phyloP scores from a whole-genome alignment of 78 protist genomes.

The Guillardia theta region DNA sequence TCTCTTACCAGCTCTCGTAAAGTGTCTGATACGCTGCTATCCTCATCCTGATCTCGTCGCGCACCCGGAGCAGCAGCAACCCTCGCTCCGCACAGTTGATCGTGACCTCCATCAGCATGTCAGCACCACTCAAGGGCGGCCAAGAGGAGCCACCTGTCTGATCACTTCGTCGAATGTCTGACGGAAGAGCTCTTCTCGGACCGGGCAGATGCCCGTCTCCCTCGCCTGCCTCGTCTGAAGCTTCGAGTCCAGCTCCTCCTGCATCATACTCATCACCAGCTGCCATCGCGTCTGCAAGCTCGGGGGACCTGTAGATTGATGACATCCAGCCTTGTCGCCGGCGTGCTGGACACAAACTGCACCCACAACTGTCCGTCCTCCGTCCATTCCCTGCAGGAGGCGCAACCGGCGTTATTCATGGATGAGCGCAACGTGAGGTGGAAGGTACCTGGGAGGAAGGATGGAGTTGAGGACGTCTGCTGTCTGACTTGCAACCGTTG shows the following conservation, averaged over 20 bases:
- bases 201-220: slow-evolving; percentile 88
- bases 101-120: too few relatives aligned
- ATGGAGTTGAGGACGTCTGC: slow-evolving; percentile 83
- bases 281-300: too few relatives aligned
- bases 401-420: too few relatives aligned
- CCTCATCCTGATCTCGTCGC: slow-evolving; percentile 88
- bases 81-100: slow-evolving; percentile 90
- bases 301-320: too few relatives aligned
- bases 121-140: too few relatives aligned
- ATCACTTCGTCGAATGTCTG: slow-evolving; percentile 70
- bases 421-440: too few relatives aligned
- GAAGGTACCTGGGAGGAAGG: slow-evolving; percentile 75
- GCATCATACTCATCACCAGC: too few relatives aligned
- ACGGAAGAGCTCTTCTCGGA: slow-evolving; percentile 83
- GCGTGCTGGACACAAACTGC: slow-evolving; percentile 79
- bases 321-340: slow-evolving; percentile 88
- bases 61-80: slow-evolving; percentile 79
- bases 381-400: slow-evolving; percentile 52
- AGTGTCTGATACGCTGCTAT: slow-evolving; percentile 77
- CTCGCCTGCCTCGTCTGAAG: slow-evolving; percentile 71
- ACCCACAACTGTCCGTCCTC: slow-evolving; percentile 78
- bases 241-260: slow-evolving; percentile 64
- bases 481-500: too few relatives aligned
- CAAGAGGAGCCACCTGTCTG: too few relatives aligned
- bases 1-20: too few relatives aligned